Percentiles rank a stretch among this genome's conserved stretches.
phyloP scores from a whole-genome alignment of 2,329 filamentous ascomycete species.

The Simplicillium sp. region DNA sequence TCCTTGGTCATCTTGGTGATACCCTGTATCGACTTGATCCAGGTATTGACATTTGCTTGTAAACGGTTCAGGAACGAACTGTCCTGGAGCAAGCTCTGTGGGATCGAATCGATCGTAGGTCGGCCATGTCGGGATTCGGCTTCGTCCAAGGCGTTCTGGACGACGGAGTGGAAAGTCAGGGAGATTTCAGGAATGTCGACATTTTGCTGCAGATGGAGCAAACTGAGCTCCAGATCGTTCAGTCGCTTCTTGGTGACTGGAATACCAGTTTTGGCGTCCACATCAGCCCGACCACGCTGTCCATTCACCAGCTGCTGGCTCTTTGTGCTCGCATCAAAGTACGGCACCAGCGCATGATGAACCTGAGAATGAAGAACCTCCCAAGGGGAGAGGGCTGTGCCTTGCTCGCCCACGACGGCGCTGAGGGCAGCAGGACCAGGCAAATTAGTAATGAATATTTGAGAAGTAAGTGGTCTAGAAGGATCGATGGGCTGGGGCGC shows the following conservation, averaged over 20 bases:
- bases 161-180: constrained; percentile 77
- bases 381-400: constrained; percentile 69
- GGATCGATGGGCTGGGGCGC: constrained; percentile 81
- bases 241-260: constrained; percentile 96
- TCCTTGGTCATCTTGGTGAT: constrained; percentile 94
- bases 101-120: constrained; percentile 71
- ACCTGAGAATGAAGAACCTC: constrained; percentile 88
- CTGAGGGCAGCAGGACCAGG: constrained; percentile 69
- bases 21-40: constrained; percentile 97
- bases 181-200: constrained; percentile 93
- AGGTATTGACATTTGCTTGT: constrained; percentile 88
- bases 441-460: constrained; percentile 89
- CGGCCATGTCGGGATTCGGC: constrained; percentile 57
- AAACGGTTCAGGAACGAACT: constrained; percentile 89
- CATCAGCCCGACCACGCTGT: constrained; percentile 65
- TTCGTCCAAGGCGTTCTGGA: constrained; percentile 76
- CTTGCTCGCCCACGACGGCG: constrained; percentile 58
- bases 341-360: constrained; percentile 84
- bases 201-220: constrained; percentile 92
- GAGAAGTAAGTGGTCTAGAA: constrained; percentile 68
- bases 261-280: constrained; percentile 87
- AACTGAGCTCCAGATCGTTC: constrained; percentile 82
- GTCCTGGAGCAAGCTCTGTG: constrained; percentile 67
- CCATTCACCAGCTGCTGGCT: constrained; percentile 59
- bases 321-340: constrained; percentile 94